Conservation (phyloP, 441 rosid species). For the Gossypium gossypioides region DNA sequence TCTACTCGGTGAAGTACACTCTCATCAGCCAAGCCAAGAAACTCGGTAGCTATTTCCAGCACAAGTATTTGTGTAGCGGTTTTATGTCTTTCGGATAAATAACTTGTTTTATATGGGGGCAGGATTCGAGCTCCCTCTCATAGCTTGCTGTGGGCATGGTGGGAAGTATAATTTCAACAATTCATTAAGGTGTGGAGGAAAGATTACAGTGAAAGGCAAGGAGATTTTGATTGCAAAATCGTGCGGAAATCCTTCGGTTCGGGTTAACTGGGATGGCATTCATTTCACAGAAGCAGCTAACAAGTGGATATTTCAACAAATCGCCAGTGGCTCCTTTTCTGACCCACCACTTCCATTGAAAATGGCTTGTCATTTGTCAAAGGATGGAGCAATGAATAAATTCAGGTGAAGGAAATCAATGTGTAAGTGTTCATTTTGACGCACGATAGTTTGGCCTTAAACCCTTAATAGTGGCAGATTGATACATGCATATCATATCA, state of each 20-base stretch:
- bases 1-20: constrained; percentile 36
- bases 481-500: not conserved
- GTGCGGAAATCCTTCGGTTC: constrained; percentile 32
- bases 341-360: constrained; percentile 28
- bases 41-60: constrained; percentile 26
- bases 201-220: constrained; percentile 27
- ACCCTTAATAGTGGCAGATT: not conserved
- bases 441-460: not conserved
- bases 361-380: constrained; percentile 30
- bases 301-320: constrained; percentile 36
- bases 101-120: not conserved
- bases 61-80: constrained; percentile 1
- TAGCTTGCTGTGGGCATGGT: constrained; percentile 84
- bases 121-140: constrained; percentile 32
- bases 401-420: not conserved
- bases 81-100: not conserved
- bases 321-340: constrained; percentile 32
- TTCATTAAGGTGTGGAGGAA: constrained; percentile 42
- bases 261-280: constrained; percentile 52
- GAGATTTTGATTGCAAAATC: constrained; percentile 39
- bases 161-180: constrained; percentile 65
- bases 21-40: constrained; percentile 41
- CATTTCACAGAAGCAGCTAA: constrained; percentile 58
- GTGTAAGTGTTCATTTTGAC: not conserved
- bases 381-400: not conserved